Evolutionary conservation across 148 eudicot species (phyloP).

Genomic region (Camellia lanceoleosa): DNA sequence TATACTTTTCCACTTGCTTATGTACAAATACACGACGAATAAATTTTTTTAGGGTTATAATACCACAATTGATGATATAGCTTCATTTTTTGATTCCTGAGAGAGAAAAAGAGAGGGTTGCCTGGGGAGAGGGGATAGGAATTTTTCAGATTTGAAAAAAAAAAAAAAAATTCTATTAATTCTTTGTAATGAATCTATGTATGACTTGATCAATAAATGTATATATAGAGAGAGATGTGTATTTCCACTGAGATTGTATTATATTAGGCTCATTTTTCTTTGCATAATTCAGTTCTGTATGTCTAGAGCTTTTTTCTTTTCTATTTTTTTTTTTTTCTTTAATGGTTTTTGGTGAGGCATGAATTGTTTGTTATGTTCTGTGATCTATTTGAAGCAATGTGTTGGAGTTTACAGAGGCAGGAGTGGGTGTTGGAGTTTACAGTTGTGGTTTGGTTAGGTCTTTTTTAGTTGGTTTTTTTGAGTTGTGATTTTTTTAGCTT

Average conservation of each 20-base stretch:
- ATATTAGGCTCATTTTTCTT: not conserved
- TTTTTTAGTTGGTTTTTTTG: no score
- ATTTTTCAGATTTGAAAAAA: not conserved
- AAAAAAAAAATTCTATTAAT: constrained; percentile 3
- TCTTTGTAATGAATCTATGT: constrained; percentile 21
- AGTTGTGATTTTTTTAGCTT: no score
- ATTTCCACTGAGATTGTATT: not conserved
- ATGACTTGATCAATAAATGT: constrained; percentile 16
- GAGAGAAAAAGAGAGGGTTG: not conserved
- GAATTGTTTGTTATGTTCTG: no score
- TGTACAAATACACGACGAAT: not conserved
- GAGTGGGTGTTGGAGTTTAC: no score
- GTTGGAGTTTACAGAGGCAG: no score
- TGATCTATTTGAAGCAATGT: no score
- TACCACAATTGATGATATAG: not conserved
- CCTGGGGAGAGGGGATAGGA: not conserved
- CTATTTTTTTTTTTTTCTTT: no score
- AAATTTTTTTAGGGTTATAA: not conserved
- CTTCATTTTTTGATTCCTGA: not conserved
- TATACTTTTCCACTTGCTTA: not conserved
- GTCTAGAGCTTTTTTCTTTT: no score
- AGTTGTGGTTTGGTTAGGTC: no score
- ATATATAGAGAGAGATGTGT: not conserved
- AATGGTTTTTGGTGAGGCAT: no score
- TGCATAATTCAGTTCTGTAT: not conserved